Conservation (phyloP, 2,329 filamentous ascomycete genomes). For the Beauveria caledonica region DNA sequence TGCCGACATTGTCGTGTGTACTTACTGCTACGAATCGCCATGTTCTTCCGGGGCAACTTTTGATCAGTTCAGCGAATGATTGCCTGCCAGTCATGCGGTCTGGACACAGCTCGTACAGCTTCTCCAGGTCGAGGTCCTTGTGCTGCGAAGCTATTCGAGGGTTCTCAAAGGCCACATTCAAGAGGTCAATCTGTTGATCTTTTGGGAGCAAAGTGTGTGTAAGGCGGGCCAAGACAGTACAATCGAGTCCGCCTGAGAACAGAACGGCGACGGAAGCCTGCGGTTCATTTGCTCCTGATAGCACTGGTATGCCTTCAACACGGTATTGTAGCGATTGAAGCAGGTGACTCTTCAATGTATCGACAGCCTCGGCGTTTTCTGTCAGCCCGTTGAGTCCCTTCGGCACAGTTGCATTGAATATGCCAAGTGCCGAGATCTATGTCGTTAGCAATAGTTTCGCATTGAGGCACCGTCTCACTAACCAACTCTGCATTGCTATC, state of each 20-base stretch:
- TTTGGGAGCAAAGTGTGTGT: conserved; percentile 65
- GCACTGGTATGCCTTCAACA: conserved; percentile 56
- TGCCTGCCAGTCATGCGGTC: conserved; percentile 81
- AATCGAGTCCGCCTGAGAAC: conserved; percentile 93
- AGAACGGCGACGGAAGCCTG: conserved; percentile 63
- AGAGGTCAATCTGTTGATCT: conserved; percentile 67
- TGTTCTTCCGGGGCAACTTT: conserved; percentile 56
- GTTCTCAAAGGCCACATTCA: conserved; percentile 97
- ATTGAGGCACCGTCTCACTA: conserved; percentile 24
- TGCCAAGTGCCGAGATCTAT: conserved; percentile 43
- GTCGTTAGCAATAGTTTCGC: conserved; percentile 3
- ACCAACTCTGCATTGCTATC: conserved; percentile 33
- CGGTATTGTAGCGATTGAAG: conserved; percentile 55
- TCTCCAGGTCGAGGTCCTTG: conserved; percentile 23
- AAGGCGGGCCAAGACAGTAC: conserved; percentile 76
- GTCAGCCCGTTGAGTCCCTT: conserved; percentile 19
- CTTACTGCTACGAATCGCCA: conserved; percentile 78
- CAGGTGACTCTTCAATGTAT: conserved; percentile 45
- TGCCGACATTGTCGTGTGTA: not conserved
- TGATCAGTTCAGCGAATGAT: conserved; percentile 66
- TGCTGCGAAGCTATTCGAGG: conserved; percentile 60
- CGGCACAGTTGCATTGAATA: conserved; percentile 42
- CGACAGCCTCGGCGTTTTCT: conserved; percentile 39
- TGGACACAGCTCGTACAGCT: conserved; percentile 73
- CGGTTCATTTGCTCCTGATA: conserved; percentile 29